Conservation (phyloP, 2,329 filamentous ascomycete species). For the Monilinia vaccinii-corymbosi region DNA sequence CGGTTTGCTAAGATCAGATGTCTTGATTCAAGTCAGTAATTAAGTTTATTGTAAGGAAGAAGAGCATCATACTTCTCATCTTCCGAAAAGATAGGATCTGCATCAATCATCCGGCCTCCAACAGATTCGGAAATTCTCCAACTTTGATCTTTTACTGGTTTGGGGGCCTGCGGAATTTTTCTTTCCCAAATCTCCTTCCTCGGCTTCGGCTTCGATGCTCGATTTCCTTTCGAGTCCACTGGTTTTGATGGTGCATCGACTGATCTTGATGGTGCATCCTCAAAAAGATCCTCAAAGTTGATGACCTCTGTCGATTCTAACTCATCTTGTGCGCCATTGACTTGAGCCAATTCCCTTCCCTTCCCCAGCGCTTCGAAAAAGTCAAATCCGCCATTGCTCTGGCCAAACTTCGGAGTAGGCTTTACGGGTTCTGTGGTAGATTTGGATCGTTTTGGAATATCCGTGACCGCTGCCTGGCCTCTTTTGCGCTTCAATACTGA, state of each 20-base stretch:
- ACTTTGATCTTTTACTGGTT: conserved; percentile 13
- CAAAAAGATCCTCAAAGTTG: conserved; percentile 14
- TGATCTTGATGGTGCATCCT: not conserved
- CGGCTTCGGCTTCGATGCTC: not conserved
- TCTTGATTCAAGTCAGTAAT: conserved; percentile 30
- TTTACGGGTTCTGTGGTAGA: conserved; percentile 10
- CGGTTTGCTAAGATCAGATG: conserved; percentile 68
- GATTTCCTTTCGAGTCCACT: not conserved
- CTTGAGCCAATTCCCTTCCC: conserved; percentile 15
- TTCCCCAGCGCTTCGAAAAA: conserved; percentile 21
- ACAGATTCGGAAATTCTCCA: conserved; percentile 57
- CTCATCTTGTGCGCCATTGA: conserved; percentile 17
- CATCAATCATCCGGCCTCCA: conserved; percentile 55
- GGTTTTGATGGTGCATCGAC: conserved; percentile 1
- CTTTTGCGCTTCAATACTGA: conserved; percentile 31
- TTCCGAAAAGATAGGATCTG: conserved; percentile 52
- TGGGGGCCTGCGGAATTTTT: conserved; percentile 1
- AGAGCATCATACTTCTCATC: conserved; percentile 48
- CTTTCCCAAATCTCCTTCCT: conserved; percentile 12
- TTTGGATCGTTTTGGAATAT: conserved; percentile 26
- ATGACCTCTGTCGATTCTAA: conserved; percentile 1
- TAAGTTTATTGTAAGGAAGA: conserved; percentile 10
- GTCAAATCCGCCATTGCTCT: conserved; percentile 21
- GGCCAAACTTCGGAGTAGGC: not conserved
- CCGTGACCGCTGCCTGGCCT: conserved; percentile 25